Conservation (phyloP, 2,329 filamentous ascomycete species). For the Paecilomyces sp. region DNA sequence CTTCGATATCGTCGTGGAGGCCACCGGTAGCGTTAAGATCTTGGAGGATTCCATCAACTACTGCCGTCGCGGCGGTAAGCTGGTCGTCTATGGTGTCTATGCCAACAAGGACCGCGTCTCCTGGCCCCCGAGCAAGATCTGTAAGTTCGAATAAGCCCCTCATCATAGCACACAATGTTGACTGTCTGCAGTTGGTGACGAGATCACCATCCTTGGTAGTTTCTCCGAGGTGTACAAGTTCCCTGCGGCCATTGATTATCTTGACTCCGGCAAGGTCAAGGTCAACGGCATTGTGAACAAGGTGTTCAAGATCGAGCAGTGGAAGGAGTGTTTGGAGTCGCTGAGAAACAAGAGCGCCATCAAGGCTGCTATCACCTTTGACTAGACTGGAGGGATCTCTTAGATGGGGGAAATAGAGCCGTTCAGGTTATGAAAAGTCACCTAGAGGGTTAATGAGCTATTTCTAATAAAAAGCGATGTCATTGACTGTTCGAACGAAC, state of each 20-base stretch:
- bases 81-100: slow-evolving; percentile 68
- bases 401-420: not conserved
- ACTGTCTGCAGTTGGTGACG: slow-evolving; percentile 40
- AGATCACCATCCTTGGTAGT: slow-evolving; percentile 66
- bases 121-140: slow-evolving; percentile 67
- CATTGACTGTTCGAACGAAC: not conserved
- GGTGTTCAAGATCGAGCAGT: slow-evolving; percentile 65
- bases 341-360: slow-evolving; percentile 68
- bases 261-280: slow-evolving; percentile 37
- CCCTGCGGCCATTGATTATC: slow-evolving; percentile 51
- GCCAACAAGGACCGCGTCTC: slow-evolving; percentile 54
- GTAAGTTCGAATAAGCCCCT: slow-evolving; percentile 33
- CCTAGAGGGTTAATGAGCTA: not conserved
- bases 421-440: not conserved
- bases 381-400: slow-evolving; percentile 32
- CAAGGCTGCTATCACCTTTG: slow-evolving; percentile 67
- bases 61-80: slow-evolving; percentile 62
- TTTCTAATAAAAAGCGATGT: not conserved
- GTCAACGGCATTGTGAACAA: slow-evolving; percentile 66
- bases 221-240: slow-evolving; percentile 71
- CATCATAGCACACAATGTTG: slow-evolving; percentile 3
- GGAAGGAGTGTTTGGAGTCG: slow-evolving; percentile 61
- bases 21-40: slow-evolving; percentile 61
- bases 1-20: slow-evolving; percentile 67
- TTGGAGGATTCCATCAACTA: slow-evolving; percentile 66